Conservation (phyloP, 768 basidiomycete genomes). For the Panaeolus cyanescens region DNA sequence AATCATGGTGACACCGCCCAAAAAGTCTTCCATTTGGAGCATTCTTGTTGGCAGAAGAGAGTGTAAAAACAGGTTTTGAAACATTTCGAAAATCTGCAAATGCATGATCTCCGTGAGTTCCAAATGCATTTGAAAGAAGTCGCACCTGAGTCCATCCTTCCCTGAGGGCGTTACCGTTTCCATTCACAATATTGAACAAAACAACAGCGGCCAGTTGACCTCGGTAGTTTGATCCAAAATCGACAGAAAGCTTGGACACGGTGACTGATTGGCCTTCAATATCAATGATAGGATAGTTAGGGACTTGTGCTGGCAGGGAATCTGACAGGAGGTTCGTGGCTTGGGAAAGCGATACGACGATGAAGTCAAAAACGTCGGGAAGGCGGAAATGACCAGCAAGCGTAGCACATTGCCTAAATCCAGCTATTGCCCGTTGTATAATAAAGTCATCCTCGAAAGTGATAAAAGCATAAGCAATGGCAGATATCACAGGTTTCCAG, state of each 20-base stretch:
- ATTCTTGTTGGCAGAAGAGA: conserved; percentile 88
- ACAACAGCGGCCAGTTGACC: conserved; percentile 97
- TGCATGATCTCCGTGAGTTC: conserved; percentile 4
- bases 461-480: conserved; percentile 94
- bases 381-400: conserved; percentile 87
- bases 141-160: conserved; percentile 93
- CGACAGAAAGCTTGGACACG: conserved; percentile 88
- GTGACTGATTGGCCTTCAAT: conserved; percentile 89
- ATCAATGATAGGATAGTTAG: conserved; percentile 86
- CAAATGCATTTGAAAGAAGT: background rate
- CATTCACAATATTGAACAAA: conserved; percentile 95
- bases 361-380: conserved; percentile 96
- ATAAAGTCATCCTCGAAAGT: conserved; percentile 97
- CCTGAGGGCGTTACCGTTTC: conserved; percentile 89
- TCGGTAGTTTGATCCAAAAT: conserved; percentile 93
- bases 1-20: conserved; percentile 92
- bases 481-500: conserved; percentile 93
- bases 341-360: conserved; percentile 89
- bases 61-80: conserved; percentile 93
- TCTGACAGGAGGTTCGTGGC: conserved; percentile 88
- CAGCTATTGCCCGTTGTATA: conserved; percentile 91
- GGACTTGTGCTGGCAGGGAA: conserved; percentile 64
- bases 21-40: conserved; percentile 98
- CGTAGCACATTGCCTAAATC: conserved; percentile 96
- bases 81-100: conserved; percentile 94